Base-by-base conservation (phyloP, 306 rosid genomes). In the Lathyrus sativus region DNA sequence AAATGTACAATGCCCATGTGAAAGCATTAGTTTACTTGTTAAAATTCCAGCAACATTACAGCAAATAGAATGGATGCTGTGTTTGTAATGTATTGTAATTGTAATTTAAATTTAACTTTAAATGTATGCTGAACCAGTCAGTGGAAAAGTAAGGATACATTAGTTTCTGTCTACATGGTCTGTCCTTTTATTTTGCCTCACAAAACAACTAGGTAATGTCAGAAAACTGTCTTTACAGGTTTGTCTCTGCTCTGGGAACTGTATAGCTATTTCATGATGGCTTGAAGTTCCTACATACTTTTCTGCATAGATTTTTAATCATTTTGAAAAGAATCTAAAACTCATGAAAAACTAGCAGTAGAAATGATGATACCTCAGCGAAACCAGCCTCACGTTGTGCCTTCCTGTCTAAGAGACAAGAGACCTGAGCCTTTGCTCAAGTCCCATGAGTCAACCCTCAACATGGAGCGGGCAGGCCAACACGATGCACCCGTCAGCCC, bases 1-100 rank as follows among this genome's bases (percentile, higher is more conserved):
- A 93, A 93, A 80, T 93, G 98, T 87, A 72, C 95, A 39, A 72
- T 88, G 91, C 83, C 96, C 54, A 78, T 80, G 68, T 90, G 82
- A 90, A 74, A 67, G 68, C 39, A 44, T 46, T 53, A 72, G 69
- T 78, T 87, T 76, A 77, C 70, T 13, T 54, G 80, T 80, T 76
- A 41, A 77, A 62, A 71, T 51, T 72, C 44, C 67, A 59, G 56
- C 53, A 64, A 74, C 76, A 38, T 67, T 69, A 65, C 61, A 64
- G 74, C 85, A 76, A 64, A 29, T 77, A 83, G 86, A 78, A 75
- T 74, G 72, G 68, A 76, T 76, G 80, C 45, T 69, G 78, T 85
- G 86, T 61, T 57, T 83, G 86, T 85, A 55, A 60, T 86, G 89
- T 85, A 86, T 70, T 78, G 58, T 78, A 44, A 70, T 63, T 86